A percentile compares a stretch with the other conserved stretches of the same genome.
phyloP scores from a whole-genome alignment of 2,329 filamentous ascomycete species.

The Aspergillus sp. region DNA sequence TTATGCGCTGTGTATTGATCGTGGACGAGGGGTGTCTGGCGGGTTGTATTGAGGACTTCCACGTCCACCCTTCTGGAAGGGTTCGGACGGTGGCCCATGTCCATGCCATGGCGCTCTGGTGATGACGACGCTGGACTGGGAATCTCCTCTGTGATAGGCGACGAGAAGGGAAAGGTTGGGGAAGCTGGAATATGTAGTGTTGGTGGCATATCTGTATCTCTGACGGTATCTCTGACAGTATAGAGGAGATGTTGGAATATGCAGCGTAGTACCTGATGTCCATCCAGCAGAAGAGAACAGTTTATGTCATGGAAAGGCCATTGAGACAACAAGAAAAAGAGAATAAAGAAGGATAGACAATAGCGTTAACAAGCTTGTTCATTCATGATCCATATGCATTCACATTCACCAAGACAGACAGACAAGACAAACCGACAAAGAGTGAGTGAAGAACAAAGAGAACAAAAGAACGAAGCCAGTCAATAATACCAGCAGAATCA shows the following conservation, averaged over 20 bases:
- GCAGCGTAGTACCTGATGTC: too few relatives aligned
- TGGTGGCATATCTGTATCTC: conserved; percentile 15
- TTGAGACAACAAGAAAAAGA: too few relatives aligned
- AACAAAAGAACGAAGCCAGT: neutral
- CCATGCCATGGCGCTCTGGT: conserved; percentile 6
- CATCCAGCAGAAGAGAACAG: too few relatives aligned
- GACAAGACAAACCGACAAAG: neutral
- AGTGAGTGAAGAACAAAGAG: neutral
- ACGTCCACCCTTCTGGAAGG: conserved; percentile 4
- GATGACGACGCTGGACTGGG: conserved; percentile 28
- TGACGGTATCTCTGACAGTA: neutral
- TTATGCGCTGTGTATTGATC: too few relatives aligned
- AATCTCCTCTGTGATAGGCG: conserved; percentile 37
- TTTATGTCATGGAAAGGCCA: too few relatives aligned
- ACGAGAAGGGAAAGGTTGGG: conserved; percentile 36
- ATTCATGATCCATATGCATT: too few relatives aligned
- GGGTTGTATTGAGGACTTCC: conserved; percentile 18
- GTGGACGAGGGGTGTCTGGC: conserved; percentile 9
- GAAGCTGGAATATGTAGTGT: conserved; percentile 19
- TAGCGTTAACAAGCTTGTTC: too few relatives aligned
- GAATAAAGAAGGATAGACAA: too few relatives aligned
- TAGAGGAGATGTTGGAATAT: too few relatives aligned
- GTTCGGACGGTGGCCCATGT: too few relatives aligned
- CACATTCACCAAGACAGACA: neutral
- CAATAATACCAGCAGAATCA: neutral